Evolutionary conservation across 139 green algal species (phyloP).

Genomic region (Coccomyxa sp.): DNA sequence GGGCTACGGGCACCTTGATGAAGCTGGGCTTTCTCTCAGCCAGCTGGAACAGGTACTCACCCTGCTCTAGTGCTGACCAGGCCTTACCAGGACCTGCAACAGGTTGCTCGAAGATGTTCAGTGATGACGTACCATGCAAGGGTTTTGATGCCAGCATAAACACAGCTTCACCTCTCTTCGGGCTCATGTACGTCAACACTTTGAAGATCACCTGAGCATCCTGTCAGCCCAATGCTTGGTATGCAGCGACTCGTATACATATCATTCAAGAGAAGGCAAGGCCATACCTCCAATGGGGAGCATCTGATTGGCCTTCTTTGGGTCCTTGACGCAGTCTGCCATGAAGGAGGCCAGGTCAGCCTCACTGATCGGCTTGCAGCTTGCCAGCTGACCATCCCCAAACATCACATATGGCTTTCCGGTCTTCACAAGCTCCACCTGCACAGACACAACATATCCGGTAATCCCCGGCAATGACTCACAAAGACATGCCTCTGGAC

Average conservation of each 20-base stretch:
- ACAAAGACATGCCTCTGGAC: too few relatives aligned
- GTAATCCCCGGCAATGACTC: too few relatives aligned
- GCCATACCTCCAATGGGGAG: constrained; percentile 86
- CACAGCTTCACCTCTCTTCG: background rate
- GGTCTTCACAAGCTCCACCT: constrained; percentile 88
- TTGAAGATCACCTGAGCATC: too few relatives aligned
- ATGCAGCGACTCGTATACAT: background rate
- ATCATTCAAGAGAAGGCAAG: background rate
- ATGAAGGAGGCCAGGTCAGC: constrained; percentile 90
- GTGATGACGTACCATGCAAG: background rate
- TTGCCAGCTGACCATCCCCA: constrained; percentile 91
- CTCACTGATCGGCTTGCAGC: constrained; percentile 99
- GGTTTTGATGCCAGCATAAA: background rate
- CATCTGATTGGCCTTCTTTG: constrained; percentile 63
- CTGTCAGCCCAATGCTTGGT: background rate
- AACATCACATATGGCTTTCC: constrained; percentile 99
- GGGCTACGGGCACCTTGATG: constrained; percentile 85
- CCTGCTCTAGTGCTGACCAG: constrained; percentile 85
- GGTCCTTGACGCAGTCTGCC: constrained; percentile 72
- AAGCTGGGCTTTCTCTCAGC: constrained; percentile 75
- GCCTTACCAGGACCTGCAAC: constrained; percentile 73
- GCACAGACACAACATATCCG: constrained; percentile 8
- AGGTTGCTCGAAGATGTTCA: background rate
- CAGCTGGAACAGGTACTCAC: constrained; percentile 89
- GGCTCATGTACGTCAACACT: too few relatives aligned